phyloP scores from a whole-genome alignment of 2,329 filamentous ascomycete genomes.

The Dothistroma pini region DNA sequence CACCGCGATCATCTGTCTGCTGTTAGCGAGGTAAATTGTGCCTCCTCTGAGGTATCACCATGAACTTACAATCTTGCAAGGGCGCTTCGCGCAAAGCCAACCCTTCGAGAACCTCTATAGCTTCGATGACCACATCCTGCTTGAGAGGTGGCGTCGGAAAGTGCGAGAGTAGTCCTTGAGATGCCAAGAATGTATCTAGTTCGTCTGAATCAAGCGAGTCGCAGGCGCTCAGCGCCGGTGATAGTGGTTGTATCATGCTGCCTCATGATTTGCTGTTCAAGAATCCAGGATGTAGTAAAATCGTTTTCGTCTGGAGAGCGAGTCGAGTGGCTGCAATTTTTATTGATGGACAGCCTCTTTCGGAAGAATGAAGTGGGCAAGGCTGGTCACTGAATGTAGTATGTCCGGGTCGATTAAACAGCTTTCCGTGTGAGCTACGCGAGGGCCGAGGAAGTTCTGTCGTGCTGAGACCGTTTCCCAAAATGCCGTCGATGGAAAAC shows the following conservation, averaged over 20 bases:
- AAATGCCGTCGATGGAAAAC: neutral
- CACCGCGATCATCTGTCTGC: constrained; percentile 19
- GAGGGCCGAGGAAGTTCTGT: neutral
- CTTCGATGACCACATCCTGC: constrained; percentile 17
- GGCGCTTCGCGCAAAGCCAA: neutral
- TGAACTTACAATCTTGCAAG: constrained; percentile 3
- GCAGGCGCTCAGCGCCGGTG: constrained; percentile 31
- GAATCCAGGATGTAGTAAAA: neutral
- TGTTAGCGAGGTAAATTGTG: neutral
- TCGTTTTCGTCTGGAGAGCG: neutral
- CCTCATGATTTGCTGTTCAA: constrained; percentile 1
- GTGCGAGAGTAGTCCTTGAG: constrained; percentile 29
- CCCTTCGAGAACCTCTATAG: constrained; percentile 20
- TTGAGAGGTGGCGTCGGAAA: constrained; percentile 31
- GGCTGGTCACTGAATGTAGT: neutral
- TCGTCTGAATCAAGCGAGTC: constrained; percentile 33
- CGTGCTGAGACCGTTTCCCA: neutral
- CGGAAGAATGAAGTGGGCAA: neutral
- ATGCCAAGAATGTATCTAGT: constrained; percentile 33
- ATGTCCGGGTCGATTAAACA: neutral
- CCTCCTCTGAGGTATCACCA: neutral
- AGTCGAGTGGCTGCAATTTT: neutral
- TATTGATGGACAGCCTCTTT: neutral
- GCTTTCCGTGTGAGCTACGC: neutral
- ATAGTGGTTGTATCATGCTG: constrained; percentile 21